Conservation (phyloP, 495 filamentous ascomycete genomes). For the Antarctomyces pellizariae region DNA sequence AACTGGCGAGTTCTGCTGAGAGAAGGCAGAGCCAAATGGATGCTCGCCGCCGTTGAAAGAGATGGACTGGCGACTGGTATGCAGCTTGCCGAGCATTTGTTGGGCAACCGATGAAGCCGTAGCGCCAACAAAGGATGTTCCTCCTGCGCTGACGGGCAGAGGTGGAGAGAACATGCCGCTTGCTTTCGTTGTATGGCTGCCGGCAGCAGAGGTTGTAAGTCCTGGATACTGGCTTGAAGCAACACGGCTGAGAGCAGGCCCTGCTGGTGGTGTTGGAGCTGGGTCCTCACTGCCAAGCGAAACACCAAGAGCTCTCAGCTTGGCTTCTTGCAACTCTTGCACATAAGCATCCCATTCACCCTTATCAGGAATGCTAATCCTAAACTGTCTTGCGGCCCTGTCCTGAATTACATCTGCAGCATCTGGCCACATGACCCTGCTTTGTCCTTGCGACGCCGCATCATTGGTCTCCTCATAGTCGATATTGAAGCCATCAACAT, state of each 20-base stretch:
- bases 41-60: slow-evolving; percentile 20
- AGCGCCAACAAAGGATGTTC: slow-evolving; percentile 33
- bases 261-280: slow-evolving; percentile 25
- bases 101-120: slow-evolving; percentile 32
- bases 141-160: slow-evolving; percentile 24
- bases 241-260: slow-evolving; percentile 29
- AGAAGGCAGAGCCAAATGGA: slow-evolving; percentile 16
- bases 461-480: slow-evolving; percentile 18
- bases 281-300: slow-evolving; percentile 49
- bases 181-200: slow-evolving; percentile 32
- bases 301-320: slow-evolving; percentile 74
- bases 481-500: slow-evolving; percentile 48
- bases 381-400: slow-evolving; percentile 24
- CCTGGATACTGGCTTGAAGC: slow-evolving; percentile 36
- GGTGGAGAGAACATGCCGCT: slow-evolving; percentile 33
- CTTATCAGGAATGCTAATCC: slow-evolving; percentile 55
- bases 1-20: slow-evolving; percentile 20
- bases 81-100: slow-evolving; percentile 20
- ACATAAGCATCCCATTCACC: slow-evolving; percentile 61
- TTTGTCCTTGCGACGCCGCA: slow-evolving; percentile 26
- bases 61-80: slow-evolving; percentile 29
- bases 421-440: slow-evolving; percentile 50
- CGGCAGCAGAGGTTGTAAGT: slow-evolving; percentile 35
- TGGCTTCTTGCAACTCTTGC: slow-evolving; percentile 59
- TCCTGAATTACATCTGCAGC: slow-evolving; percentile 31